Percentiles rank a stretch among this genome's conserved stretches.
These are phyloP conservation scores for Castanea sativa DNA, from an alignment of 306 rosid species.

Conservation along the genomic window DNA sequence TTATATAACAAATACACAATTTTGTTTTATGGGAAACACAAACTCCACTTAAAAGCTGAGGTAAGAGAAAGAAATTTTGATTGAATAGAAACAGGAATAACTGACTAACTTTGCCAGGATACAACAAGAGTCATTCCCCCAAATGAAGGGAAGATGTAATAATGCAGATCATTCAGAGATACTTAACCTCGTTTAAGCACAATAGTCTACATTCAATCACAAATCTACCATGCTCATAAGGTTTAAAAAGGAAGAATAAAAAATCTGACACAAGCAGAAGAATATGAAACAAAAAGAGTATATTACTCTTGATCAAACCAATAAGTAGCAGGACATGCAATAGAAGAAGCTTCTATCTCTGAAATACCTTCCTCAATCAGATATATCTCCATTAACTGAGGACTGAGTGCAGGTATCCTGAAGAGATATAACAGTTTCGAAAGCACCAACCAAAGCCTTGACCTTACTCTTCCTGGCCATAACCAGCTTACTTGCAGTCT, in stretches of 20 bases:
- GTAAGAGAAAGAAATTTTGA: not conserved
- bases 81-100: not conserved
- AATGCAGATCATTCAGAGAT: not conserved
- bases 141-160: not conserved
- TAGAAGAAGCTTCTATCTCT: not conserved
- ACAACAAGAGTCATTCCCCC: not conserved
- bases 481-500: conserved; percentile 85
- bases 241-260: not conserved
- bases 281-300: not conserved
- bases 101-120: not conserved
- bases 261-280: not conserved
- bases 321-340: not conserved
- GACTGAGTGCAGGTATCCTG: conserved; percentile 40
- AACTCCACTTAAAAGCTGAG: no score
- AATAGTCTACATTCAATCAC: not conserved
- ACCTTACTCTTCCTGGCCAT: conserved; percentile 78
- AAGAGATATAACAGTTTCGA: conserved; percentile 86
- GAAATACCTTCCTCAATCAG: not conserved
- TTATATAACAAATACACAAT: no score
- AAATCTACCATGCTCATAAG: not conserved
- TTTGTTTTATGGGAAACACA: no score
- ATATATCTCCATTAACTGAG: not conserved
- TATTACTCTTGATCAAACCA: not conserved
- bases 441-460: conserved; percentile 88
- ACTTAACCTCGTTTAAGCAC: not conserved